A percentile compares a stretch with the other conserved stretches of the same genome.
Conservation (phyloP, 192 early-diverging fungal species). For the Thamnidium elegans region DNA sequence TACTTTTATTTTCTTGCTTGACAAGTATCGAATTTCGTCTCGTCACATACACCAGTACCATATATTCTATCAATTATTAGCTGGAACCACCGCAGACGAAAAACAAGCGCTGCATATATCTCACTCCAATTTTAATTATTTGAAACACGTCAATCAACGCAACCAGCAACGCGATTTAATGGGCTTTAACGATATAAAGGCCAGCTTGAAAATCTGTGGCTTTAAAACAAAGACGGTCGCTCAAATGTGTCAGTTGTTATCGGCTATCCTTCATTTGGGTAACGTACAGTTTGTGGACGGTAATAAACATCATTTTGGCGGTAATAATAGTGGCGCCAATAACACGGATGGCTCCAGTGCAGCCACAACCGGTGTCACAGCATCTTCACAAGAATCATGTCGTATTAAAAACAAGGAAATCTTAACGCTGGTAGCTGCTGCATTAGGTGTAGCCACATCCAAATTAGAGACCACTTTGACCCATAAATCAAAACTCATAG, state of each 20-base stretch:
- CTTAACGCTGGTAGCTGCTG: conserved; percentile 55
- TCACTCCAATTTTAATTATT: conserved; percentile 53
- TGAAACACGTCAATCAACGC: conserved; percentile 35
- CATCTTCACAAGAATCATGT: conserved; percentile 55
- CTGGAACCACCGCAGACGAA: conserved; percentile 75
- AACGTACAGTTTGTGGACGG: conserved; percentile 80
- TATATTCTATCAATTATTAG: conserved; percentile 82
- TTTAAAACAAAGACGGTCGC: conserved; percentile 65
- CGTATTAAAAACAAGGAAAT: conserved; percentile 67
- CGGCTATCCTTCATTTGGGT: conserved; percentile 89
- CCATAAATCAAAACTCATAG: conserved; percentile 68
- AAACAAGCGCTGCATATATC: conserved; percentile 59
- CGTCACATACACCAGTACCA: conserved; percentile 65
- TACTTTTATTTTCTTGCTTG: conserved; percentile 65
- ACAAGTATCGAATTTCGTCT: conserved; percentile 58
- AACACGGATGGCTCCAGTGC: background rate
- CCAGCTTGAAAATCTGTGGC: conserved; percentile 58
- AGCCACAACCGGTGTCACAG: too few relatives aligned
- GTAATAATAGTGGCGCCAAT: background rate
- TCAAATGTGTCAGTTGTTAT: conserved; percentile 79
- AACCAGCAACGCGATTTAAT: conserved; percentile 43
- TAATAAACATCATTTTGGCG: conserved; percentile 36
- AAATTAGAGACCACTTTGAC: conserved; percentile 65
- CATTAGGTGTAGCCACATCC: conserved; percentile 62
- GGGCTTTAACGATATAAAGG: conserved; percentile 63